A percentile compares a stretch with the other conserved stretches of the same genome.
phyloP scores from a whole-genome alignment of 345 rosid species.

The Eucalyptus victrix region DNA sequence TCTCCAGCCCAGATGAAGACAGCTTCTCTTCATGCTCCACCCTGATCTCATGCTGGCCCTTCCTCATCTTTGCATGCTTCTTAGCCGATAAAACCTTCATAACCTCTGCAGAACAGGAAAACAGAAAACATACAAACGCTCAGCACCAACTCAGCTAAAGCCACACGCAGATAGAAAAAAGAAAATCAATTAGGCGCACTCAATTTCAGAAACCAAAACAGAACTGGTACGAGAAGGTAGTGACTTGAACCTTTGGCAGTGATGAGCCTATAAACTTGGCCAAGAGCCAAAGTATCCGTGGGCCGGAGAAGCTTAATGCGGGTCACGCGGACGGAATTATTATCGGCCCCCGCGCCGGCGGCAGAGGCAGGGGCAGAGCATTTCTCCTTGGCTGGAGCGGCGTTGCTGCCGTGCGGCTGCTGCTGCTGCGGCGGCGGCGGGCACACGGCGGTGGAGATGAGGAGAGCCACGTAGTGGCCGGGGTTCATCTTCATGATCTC shows the following conservation, averaged over 20 bases:
- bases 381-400: not conserved
- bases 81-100: conserved; percentile 67
- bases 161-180: not conserved
- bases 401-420: not conserved
- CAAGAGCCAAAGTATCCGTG: conserved; percentile 62
- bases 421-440: not conserved
- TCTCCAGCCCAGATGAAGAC: conserved; percentile 26
- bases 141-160: not conserved
- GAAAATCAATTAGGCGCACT: not conserved
- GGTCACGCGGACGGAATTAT: conserved; percentile 49
- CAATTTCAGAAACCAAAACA: not conserved
- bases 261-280: conserved; percentile 79
- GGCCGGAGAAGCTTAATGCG: conserved; percentile 92
- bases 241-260: conserved; percentile 45
- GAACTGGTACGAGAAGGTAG: not conserved
- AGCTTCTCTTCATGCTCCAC: conserved; percentile 10
- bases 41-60: conserved; percentile 20
- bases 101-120: conserved; percentile 41
- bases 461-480: conserved; percentile 88
- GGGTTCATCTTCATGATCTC: conserved; percentile 82
- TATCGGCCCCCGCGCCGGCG: conserved; percentile 1
- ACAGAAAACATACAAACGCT: not conserved
- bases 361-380: not conserved
- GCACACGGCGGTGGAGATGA: conserved; percentile 59
- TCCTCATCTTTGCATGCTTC: conserved; percentile 52